Conservation (phyloP, 2,329 filamentous ascomycete species). For the Fusarium sp. region DNA sequence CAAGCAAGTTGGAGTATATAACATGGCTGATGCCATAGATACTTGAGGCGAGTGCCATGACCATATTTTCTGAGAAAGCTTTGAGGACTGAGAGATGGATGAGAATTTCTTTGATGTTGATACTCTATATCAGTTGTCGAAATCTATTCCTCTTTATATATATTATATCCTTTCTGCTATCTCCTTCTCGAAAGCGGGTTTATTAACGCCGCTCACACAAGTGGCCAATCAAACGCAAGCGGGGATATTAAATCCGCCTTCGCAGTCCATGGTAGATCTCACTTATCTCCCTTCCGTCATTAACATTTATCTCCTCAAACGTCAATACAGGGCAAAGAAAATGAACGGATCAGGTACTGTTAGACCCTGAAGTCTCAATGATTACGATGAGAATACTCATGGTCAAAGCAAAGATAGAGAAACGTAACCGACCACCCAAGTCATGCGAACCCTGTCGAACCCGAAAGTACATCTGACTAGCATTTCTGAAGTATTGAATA, state of each 20-base stretch:
- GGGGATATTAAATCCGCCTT: conserved; percentile 38
- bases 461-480: conserved; percentile 47
- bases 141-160: conserved; percentile 12
- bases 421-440: conserved; percentile 51
- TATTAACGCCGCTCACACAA: conserved; percentile 31
- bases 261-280: not conserved
- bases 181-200: not conserved
- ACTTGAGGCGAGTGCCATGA: conserved; percentile 30
- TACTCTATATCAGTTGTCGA: fast-evolving
- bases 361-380: fast-evolving
- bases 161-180: not conserved
- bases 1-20: conserved; percentile 37
- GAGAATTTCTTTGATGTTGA: not conserved
- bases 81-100: fast-evolving
- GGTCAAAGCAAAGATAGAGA: conserved; percentile 44
- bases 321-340: not conserved
- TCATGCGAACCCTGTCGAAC: conserved; percentile 53
- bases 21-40: conserved; percentile 23
- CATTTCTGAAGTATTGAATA: not conserved
- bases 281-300: conserved; percentile 20
- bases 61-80: conserved; percentile 3
- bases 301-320: not conserved
- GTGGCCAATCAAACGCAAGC: not conserved
- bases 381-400: not conserved
- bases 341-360: not conserved